A percentile compares a stretch with the other conserved stretches of the same genome.
Conservation (phyloP, 352 stramenopile genomes). For the Pythium biforme region DNA sequence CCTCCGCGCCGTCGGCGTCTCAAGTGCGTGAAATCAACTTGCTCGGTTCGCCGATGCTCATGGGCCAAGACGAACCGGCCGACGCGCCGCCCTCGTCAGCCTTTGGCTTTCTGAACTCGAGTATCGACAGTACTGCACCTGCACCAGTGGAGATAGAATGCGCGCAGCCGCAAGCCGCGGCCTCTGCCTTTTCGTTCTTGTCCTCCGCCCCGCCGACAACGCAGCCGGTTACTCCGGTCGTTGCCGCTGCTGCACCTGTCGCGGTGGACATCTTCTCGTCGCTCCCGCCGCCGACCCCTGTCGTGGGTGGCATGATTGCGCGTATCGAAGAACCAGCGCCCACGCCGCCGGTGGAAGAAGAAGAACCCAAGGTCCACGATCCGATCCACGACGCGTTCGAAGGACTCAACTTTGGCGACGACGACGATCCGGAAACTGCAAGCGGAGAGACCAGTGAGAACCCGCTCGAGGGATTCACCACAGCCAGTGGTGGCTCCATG, state of each 20-base stretch:
- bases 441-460: constrained; percentile 18
- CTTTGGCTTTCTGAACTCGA: constrained; percentile 40
- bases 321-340: constrained; percentile 6
- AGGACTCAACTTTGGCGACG: constrained; percentile 50
- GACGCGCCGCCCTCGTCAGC: constrained; percentile 33
- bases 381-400: constrained; percentile 84
- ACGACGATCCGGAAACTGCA: constrained; percentile 35
- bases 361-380: constrained; percentile 41
- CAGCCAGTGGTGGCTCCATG: constrained; percentile 18
- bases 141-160: constrained; percentile 5
- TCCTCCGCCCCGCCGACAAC: constrained; percentile 14
- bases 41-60: constrained; percentile 37
- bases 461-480: constrained; percentile 23
- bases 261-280: constrained; percentile 55
- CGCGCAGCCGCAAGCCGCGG: constrained; percentile 15
- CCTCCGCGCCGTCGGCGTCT: background rate
- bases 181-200: constrained; percentile 61
- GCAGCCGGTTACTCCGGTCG: constrained; percentile 2
- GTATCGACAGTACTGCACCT: background rate
- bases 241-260: background rate
- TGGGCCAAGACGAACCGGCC: constrained; percentile 24
- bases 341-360: constrained; percentile 14
- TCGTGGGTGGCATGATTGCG: constrained; percentile 12
- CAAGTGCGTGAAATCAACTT: constrained; percentile 31
- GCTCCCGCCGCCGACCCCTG: constrained; percentile 46